Conservation (phyloP, 345 rosid species). For the Dovyalis caffra region DNA sequence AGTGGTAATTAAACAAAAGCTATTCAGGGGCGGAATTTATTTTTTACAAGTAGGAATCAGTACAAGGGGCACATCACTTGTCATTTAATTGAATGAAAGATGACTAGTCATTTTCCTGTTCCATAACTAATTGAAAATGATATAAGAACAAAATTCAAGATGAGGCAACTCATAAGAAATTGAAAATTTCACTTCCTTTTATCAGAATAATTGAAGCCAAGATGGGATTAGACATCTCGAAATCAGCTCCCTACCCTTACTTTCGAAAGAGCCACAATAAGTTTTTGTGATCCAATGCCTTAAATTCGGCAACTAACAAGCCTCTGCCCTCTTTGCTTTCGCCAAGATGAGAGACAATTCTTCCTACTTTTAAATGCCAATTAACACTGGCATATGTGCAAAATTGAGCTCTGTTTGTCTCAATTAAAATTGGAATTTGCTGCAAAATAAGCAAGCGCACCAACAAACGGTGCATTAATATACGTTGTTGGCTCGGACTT, state of each 20-base stretch:
- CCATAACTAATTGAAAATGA: neutral
- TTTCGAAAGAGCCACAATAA: slow-evolving; percentile 3
- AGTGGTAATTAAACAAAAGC: too few relatives aligned
- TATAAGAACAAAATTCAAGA: neutral
- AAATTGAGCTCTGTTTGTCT: neutral
- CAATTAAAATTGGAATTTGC: slow-evolving; percentile 61
- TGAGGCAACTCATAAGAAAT: neutral
- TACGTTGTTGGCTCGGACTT: slow-evolving; percentile 94
- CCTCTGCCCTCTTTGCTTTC: slow-evolving; percentile 41
- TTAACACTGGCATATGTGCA: slow-evolving; percentile 11
- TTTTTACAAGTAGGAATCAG: too few relatives aligned
- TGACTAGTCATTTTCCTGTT: neutral
- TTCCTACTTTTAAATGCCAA: neutral
- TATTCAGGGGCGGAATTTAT: too few relatives aligned
- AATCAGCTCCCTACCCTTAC: neutral
- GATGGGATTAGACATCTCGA: neutral
- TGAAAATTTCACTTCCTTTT: neutral
- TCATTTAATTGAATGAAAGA: neutral
- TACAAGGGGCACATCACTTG: neutral
- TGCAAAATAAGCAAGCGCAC: slow-evolving; percentile 84
- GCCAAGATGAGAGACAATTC: slow-evolving; percentile 51
- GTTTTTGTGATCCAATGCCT: slow-evolving; percentile 15
- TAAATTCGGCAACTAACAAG: slow-evolving; percentile 2
- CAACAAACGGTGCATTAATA: slow-evolving; percentile 94
- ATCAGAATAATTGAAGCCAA: neutral